Conservation (phyloP, 805 yeast species). For the Yamadazyma laniorum region DNA sequence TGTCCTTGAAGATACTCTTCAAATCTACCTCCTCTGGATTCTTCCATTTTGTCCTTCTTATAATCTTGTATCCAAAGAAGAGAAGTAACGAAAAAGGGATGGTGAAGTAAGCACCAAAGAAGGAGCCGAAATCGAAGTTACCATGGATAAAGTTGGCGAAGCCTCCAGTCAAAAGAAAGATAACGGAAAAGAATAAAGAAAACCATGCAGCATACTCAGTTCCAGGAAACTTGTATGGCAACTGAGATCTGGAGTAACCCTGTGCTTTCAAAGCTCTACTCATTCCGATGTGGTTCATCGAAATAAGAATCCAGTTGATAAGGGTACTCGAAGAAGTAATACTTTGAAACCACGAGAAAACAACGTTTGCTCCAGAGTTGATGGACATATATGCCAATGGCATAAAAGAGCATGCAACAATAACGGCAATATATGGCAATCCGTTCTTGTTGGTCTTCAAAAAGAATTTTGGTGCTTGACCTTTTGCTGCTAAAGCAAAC, state of each 20-base stretch:
- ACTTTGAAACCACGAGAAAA: slow-evolving; percentile 55
- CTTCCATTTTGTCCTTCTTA: slow-evolving; percentile 28
- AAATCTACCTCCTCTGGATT: slow-evolving; percentile 32
- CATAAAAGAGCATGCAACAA: slow-evolving; percentile 23
- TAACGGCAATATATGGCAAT: slow-evolving; percentile 15
- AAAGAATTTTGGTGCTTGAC: slow-evolving; percentile 37
- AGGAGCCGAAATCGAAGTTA: slow-evolving; percentile 52
- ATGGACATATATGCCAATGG: slow-evolving; percentile 39
- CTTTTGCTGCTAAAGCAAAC: slow-evolving; percentile 27
- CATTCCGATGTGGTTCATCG: slow-evolving; percentile 60
- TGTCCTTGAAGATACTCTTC: slow-evolving; percentile 24
- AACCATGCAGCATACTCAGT: slow-evolving; percentile 31
- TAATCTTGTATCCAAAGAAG: slow-evolving; percentile 57
- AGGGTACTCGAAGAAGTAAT: slow-evolving; percentile 68
- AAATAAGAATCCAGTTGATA: slow-evolving; percentile 57
- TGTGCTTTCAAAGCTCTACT: slow-evolving; percentile 29
- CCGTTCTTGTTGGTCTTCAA: slow-evolving; percentile 30
- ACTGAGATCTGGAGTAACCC: slow-evolving; percentile 18
- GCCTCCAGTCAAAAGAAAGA: slow-evolving; percentile 60
- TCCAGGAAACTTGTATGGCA: slow-evolving; percentile 26
- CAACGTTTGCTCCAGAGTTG: slow-evolving; percentile 55
- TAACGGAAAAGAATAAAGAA: slow-evolving; percentile 32
- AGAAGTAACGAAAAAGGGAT: slow-evolving; percentile 53
- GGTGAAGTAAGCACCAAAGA: slow-evolving; percentile 71
- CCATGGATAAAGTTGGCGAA: slow-evolving; percentile 60